A percentile compares a stretch with the other conserved stretches of the same genome.
Conservation (phyloP, 163 green algal species). For the Chlorella variabilis region DNA sequence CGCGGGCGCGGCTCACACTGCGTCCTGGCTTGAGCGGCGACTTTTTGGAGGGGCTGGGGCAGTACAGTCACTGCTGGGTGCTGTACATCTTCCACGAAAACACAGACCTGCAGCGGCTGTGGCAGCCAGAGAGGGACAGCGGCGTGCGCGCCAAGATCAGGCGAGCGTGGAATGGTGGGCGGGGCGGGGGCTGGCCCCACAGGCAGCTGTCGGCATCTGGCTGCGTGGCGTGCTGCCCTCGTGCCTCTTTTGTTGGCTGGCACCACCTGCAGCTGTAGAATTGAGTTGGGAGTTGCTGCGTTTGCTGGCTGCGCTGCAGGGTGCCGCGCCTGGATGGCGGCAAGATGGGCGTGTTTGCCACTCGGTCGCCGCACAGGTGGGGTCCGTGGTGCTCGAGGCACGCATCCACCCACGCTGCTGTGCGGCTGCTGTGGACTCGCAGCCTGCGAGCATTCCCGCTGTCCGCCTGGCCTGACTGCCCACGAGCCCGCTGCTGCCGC, state of each 20-base stretch:
- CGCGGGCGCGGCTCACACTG: slow-evolving; percentile 69
- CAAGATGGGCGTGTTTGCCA: slow-evolving; percentile 86
- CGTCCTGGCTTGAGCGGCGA: slow-evolving; percentile 58
- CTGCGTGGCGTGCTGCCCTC: no score
- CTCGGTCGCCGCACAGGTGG: slow-evolving; percentile 84
- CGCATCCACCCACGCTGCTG: not conserved
- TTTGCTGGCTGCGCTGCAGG: slow-evolving; percentile 24
- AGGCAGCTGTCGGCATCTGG: no score
- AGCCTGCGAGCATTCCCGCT: no score
- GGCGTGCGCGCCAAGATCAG: slow-evolving; percentile 29
- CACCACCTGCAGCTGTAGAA: not conserved
- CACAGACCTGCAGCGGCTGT: slow-evolving; percentile 72
- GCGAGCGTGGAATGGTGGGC: no score
- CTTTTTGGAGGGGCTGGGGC: slow-evolving; percentile 81
- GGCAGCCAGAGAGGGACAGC: slow-evolving; percentile 1
- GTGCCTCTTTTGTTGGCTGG: not conserved
- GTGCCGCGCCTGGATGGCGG: slow-evolving; percentile 89
- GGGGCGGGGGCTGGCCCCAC: no score
- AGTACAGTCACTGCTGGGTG: slow-evolving; percentile 94
- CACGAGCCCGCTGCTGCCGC: no score
- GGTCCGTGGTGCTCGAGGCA: not conserved
- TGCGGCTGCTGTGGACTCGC: not conserved
- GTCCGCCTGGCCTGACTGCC: no score
- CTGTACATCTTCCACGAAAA: slow-evolving; percentile 97
- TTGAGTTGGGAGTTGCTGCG: no score